phyloP scores from a whole-genome alignment of 78 protist species.

The slime mould (Dictyostelium discoideum) region dicty_2.7 NC_007088.5:8469001-8469500 shows the following conservation, averaged over 20 bases:
- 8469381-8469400: background rate
- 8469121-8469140: background rate
- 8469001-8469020: background rate
- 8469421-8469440: background rate
- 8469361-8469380: background rate
- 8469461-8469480: background rate
- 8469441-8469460: background rate
- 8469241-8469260: background rate
- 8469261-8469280: background rate
- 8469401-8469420: background rate
- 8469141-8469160: background rate
- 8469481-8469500: background rate
- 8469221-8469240: background rate
- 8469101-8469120: background rate
- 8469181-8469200: background rate
- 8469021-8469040: background rate
- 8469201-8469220: background rate
- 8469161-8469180: background rate
- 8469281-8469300: conserved; percentile 11
- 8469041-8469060: background rate
- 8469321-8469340: background rate
- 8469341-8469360: conserved; percentile 2
- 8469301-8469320: background rate
- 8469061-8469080: background rate
- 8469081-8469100: background rate